These are phyloP conservation scores for Carallia brachiata DNA, from an alignment of 345 rosid genomes.

Conservation along the genomic window DNA sequence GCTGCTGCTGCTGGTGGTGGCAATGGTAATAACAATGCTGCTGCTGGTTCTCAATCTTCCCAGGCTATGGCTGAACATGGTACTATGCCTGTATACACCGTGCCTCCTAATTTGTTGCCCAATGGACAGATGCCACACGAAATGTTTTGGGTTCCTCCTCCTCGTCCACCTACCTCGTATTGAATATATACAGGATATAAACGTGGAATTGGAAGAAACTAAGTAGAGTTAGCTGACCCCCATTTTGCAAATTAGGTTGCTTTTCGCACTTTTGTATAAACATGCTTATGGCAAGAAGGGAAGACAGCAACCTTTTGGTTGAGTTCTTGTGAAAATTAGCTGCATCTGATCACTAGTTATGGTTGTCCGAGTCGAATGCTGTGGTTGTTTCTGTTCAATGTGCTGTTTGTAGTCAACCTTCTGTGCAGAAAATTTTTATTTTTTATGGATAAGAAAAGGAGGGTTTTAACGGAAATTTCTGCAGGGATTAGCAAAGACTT, in stretches of 20 bases:
- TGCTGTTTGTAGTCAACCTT: slow-evolving; percentile 5
- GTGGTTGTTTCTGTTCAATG: background rate
- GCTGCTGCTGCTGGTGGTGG: slow-evolving; percentile 1
- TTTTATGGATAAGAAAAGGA: background rate
- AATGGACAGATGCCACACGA: slow-evolving; percentile 74
- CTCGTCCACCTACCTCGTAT: slow-evolving; percentile 61
- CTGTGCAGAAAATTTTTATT: slow-evolving; percentile 11
- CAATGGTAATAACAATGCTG: slow-evolving; percentile 19
- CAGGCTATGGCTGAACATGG: slow-evolving; percentile 36
- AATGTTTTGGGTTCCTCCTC: slow-evolving; percentile 71
- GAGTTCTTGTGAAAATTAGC: slow-evolving; percentile 21
- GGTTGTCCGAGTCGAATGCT: slow-evolving; percentile 11
- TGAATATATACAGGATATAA: slow-evolving; percentile 9
- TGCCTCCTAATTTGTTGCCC: slow-evolving; percentile 63
- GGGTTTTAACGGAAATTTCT: too few relatives aligned
- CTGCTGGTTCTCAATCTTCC: slow-evolving; percentile 28
- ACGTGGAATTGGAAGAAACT: background rate
- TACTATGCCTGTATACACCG: slow-evolving; percentile 57
- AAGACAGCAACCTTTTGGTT: slow-evolving; percentile 13
- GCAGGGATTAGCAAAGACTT: too few relatives aligned
- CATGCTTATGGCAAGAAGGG: slow-evolving; percentile 21
- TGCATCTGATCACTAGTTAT: slow-evolving; percentile 11
- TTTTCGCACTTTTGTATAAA: slow-evolving; percentile 22
- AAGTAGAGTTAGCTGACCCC: slow-evolving; percentile 18
- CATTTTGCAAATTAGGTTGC: slow-evolving; percentile 10